Evolutionary conservation across 805 yeast genomes (phyloP).

Genomic region (Wickerhamomyces bovis): DNA sequence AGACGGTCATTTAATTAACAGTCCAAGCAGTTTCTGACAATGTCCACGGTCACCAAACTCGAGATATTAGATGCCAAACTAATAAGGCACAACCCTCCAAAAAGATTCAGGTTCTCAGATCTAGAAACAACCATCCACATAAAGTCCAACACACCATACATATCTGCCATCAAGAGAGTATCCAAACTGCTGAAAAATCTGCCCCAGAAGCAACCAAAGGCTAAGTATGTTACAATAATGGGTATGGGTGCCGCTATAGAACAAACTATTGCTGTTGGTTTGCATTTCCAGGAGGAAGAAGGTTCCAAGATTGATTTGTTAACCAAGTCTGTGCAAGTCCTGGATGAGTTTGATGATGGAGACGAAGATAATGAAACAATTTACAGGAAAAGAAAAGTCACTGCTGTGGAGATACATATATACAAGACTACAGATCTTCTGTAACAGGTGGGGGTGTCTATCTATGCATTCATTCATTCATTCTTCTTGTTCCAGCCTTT

Average conservation of each 20-base stretch:
- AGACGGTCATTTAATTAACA: too few relatives aligned
- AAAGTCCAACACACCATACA: slow-evolving; percentile 62
- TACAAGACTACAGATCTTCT: slow-evolving; percentile 12
- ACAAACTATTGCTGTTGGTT: slow-evolving; percentile 55
- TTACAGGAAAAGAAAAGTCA: slow-evolving; percentile 31
- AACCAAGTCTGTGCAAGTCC: slow-evolving; percentile 61
- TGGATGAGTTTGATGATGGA: slow-evolving; percentile 55
- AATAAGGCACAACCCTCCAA: slow-evolving; percentile 52
- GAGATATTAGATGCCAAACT: slow-evolving; percentile 28
- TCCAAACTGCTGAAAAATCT: slow-evolving; percentile 44
- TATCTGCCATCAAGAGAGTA: slow-evolving; percentile 65
- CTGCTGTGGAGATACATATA: slow-evolving; percentile 39
- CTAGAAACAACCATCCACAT: slow-evolving; percentile 47
- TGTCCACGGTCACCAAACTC: slow-evolving; percentile 1
- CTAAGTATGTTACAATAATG: slow-evolving; percentile 44
- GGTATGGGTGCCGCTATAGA: slow-evolving; percentile 77
- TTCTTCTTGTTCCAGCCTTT: slow-evolving; percentile 15
- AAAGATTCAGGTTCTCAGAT: slow-evolving; percentile 36
- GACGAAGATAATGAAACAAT: slow-evolving; percentile 28
- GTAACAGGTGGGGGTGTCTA: background rate
- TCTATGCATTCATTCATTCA: background rate
- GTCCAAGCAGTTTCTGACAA: background rate
- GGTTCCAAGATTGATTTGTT: slow-evolving; percentile 48
- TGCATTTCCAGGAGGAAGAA: slow-evolving; percentile 47
- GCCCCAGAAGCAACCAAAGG: slow-evolving; percentile 36